A percentile compares a stretch with the other conserved stretches of the same genome.
phyloP scores from a whole-genome alignment of 148 eudicot genomes.

The Pouteria glomerata region DNA sequence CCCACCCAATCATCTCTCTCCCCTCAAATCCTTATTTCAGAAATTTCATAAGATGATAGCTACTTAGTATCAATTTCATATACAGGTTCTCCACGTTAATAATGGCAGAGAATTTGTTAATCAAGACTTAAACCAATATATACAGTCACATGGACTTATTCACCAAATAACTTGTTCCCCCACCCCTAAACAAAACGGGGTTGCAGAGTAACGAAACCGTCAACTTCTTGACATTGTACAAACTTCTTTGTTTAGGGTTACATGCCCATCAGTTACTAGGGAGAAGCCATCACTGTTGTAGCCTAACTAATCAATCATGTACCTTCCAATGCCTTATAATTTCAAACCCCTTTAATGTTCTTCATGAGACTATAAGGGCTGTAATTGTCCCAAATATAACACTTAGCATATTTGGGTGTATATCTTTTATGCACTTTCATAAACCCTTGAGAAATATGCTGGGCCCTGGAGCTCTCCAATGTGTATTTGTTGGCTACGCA shows the following conservation, averaged over 20 bases:
- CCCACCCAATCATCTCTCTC: too few relatives aligned
- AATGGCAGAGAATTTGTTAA: background rate
- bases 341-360: background rate
- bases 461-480: background rate
- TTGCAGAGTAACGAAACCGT: background rate
- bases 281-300: background rate
- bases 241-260: background rate
- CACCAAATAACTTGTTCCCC: background rate
- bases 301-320: background rate
- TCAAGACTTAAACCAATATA: background rate
- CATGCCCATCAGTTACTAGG: constrained; percentile 1
- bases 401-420: constrained; percentile 1
- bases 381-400: background rate
- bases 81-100: background rate
- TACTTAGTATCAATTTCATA: background rate
- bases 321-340: background rate
- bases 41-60: background rate
- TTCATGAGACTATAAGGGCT: background rate
- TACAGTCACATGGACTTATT: background rate
- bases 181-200: background rate
- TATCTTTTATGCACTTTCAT: background rate
- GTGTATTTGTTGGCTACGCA: constrained; percentile 11
- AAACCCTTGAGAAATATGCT: background rate
- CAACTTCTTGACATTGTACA: background rate
- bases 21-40: background rate